Evolutionary conservation across 352 stramenopile species (phyloP), one percentile per base, ranked within the genome.

Genomic region (Phytophthora pini): DNA sequence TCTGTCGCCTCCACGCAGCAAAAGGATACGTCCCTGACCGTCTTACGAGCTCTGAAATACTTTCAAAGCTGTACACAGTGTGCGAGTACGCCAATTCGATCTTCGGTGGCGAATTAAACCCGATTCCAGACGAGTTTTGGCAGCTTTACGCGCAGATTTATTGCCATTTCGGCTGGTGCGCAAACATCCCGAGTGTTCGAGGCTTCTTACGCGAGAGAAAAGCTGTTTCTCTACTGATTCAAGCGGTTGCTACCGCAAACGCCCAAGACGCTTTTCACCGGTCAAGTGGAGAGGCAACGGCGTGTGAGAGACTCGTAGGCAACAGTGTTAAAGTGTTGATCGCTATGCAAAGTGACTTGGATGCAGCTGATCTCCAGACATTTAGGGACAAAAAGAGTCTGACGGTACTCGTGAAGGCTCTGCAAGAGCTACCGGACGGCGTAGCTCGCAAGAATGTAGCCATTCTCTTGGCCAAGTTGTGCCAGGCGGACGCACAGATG

Each of bases 321-420:
- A 94, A 94, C 40, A 67, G 86, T 4, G 72, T 84, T 38, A 93
- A 92, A 49, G 79, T 85, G 10, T 59, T 91, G 39, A 92, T 92
- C 46, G 64, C 75, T 0, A 54, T 91, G 57, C 48, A 89, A 12
- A 41, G 45, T 0, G 71, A 76, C 20, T 50, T 59, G 3, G 49
- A 72, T 3, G 15, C 54, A 5, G 29, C 29, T 2, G 71, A 77
- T 32, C 1, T 8, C 0, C 45, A 26, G 32, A 52, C 72, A 4
- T 84, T 86, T 34, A 41, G 48, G n/a, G 63, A 53, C 22, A 74
- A 75, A 36, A 34, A 24, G 22, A 70, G 29, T 5, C 56, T 90
- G 24, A 27, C 52, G 22, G 65, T 74, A 4, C 57, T 93, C 0
- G 75, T 93, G 27, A 58, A 74, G 8, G 49, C 79, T 29, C 56